Evolutionary conservation across 2,329 filamentous ascomycete species (phyloP).

Genomic region (Acephala macrosclerotiorum): DNA sequence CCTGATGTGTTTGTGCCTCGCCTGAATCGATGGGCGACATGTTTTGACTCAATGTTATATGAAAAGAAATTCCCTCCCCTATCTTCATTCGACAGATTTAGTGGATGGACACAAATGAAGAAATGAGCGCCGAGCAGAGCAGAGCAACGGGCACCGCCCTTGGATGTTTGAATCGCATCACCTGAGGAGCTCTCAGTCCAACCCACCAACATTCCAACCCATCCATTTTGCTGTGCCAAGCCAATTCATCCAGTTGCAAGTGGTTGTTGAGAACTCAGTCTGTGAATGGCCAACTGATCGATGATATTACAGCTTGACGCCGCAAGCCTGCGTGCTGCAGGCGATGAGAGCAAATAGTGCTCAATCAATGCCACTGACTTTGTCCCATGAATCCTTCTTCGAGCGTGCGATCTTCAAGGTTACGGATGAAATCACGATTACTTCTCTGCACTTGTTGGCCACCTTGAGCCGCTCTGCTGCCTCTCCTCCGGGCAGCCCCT

Average conservation of each 20-base stretch:
- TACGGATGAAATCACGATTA: constrained; percentile 92
- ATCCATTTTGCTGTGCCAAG: constrained; percentile 7
- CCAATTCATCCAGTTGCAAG: constrained; percentile 2
- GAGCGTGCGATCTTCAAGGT: constrained; percentile 89
- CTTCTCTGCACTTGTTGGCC: constrained; percentile 59
- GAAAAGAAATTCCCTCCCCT: constrained; percentile 1
- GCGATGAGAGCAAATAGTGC: constrained; percentile 13
- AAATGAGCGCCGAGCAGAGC: constrained; percentile 4
- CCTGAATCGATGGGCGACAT: not conserved
- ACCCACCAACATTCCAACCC: not conserved
- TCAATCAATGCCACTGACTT: constrained; percentile 70
- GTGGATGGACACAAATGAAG: not conserved
- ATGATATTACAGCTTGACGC: constrained; percentile 22
- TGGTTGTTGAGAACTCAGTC: not conserved
- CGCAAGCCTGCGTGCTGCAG: constrained; percentile 28
- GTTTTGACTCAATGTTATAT: constrained; percentile 2
- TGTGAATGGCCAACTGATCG: constrained; percentile 10
- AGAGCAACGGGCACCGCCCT: not conserved
- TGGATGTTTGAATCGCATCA: not conserved
- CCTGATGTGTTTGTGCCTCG: not conserved
- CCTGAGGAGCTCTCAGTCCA: not conserved
- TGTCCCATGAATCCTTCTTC: constrained; percentile 89
- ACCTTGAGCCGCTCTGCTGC: constrained; percentile 72
- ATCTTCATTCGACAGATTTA: not conserved
- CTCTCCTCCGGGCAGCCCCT: constrained; percentile 72